Base-by-base conservation (phyloP, 495 filamentous ascomycete species). In the Xylaria telfairii region DNA sequence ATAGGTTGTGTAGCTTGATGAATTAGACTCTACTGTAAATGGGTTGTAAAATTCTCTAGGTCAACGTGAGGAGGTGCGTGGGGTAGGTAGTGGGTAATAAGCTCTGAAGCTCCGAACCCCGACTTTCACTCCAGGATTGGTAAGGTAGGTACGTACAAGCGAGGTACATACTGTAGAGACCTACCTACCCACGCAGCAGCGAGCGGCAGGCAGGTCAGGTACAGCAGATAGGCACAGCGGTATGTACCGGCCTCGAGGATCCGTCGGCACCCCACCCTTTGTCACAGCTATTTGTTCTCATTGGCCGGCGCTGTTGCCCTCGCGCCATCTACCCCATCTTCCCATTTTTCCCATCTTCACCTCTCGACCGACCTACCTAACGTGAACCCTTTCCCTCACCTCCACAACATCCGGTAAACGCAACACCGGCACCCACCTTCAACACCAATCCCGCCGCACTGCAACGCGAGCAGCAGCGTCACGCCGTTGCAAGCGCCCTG, bases 321-420 rank as follows among this genome's bases (percentile, higher is more conserved):
- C 21, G 34, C 49, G 39, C 60, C 47, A 44, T 70, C 9, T 59
- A 68, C 65, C 65, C 65, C 65, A 68, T 68, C 65, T 59, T 68
- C 65, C 34, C 51, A 44, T 68, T 57, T 67, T 68, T 49, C 60
- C 39, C 44, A 54, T 65, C 63, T 70, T 65, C 64, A 66, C 30
- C 46, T 64, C 61, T 28, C 57, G 12, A 67, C 67, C 47, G 30
- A 56, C 47, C 59, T 15, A 61, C 49, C 39, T 68, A 53, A 59
- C 53, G 53, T 46, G 37, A 68, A 60, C 53, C 51, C 53, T 59
- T 49, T 59, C 53, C 26, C 47, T 56, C 65, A 56, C 51, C 65
- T 56, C 51, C 46, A 53, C 60, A 53, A 42, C 30, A 26, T 46
- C 67, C 19, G 19, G 66, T 30, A 34, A 46, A 53, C 57, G 56